phyloP scores from a whole-genome alignment of 331 rosid genomes.

The Phaseolus coccineus region DNA sequence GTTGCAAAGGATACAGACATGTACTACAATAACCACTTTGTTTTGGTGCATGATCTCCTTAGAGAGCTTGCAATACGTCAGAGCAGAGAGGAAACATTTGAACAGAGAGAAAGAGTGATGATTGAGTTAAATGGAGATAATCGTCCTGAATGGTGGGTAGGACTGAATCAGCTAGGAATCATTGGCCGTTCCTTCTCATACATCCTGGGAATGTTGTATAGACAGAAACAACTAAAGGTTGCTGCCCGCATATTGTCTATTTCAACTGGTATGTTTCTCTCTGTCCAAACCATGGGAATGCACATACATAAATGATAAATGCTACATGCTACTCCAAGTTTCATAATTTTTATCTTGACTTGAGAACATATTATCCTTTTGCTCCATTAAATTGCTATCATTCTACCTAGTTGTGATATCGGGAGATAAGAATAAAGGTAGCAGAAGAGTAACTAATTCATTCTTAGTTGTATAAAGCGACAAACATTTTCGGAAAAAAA shows the following conservation, averaged over 20 bases:
- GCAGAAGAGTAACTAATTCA: neutral
- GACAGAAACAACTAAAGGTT: conserved; percentile 42
- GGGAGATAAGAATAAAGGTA: neutral
- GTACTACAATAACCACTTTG: conserved; percentile 67
- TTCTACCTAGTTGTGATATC: neutral
- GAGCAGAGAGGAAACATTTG: conserved; percentile 44
- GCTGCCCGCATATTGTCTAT: conserved; percentile 65
- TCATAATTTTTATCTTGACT: neutral
- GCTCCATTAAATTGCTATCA: neutral
- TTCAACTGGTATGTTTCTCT: conserved; percentile 67
- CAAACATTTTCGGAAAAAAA: neutral
- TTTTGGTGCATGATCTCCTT: conserved; percentile 67
- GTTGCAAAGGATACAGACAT: conserved; percentile 50
- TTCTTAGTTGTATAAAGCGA: neutral
- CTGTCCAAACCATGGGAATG: neutral
- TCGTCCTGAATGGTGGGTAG: conserved; percentile 64
- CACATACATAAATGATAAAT: neutral
- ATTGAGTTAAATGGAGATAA: conserved; percentile 53
- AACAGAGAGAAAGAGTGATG: conserved; percentile 56
- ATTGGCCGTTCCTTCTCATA: conserved; percentile 26
- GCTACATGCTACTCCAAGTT: neutral
- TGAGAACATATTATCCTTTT: neutral
- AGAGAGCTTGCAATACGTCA: conserved; percentile 72
- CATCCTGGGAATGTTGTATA: conserved; percentile 43
- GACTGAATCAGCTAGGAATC: conserved; percentile 41